These are phyloP conservation scores for Berberis thunbergii DNA, from an alignment of 164 flowering plant genomes.

Conservation along the genomic window DNA sequence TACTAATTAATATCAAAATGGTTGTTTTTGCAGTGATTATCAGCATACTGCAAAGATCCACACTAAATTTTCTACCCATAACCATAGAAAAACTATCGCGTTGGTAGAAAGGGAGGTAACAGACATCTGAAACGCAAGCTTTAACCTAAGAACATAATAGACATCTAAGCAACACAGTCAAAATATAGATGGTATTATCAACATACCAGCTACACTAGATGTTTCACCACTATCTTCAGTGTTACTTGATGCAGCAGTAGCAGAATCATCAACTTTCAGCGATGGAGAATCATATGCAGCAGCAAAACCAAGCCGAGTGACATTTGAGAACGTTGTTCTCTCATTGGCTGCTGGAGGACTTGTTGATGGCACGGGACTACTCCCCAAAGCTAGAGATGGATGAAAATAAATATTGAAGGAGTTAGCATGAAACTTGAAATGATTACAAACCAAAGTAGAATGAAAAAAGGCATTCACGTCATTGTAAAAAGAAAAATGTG, in stretches of 20 bases:
- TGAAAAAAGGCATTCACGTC: too few relatives aligned
- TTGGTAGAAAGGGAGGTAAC: too few relatives aligned
- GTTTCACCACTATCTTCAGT: constrained; percentile 23
- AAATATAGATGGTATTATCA: neutral
- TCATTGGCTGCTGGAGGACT: constrained; percentile 54
- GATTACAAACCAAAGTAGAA: too few relatives aligned
- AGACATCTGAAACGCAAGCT: neutral
- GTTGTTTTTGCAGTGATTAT: too few relatives aligned
- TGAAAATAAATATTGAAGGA: neutral
- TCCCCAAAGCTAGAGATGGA: constrained; percentile 54
- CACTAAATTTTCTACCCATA: too few relatives aligned
- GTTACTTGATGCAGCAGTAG: constrained; percentile 11
- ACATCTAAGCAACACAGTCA: neutral
- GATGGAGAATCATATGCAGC: constrained; percentile 76
- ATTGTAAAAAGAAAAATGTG: too few relatives aligned
- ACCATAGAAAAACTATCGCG: too few relatives aligned
- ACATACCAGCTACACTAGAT: constrained; percentile 24
- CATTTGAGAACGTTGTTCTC: constrained; percentile 66
- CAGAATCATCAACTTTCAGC: constrained; percentile 36
- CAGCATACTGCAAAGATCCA: too few relatives aligned
- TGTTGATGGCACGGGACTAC: constrained; percentile 38
- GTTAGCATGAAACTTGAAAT: too few relatives aligned
- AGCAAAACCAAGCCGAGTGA: constrained; percentile 86
- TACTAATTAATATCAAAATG: too few relatives aligned
- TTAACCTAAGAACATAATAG: neutral